Percentiles rank a stretch among this genome's conserved stretches.
These are phyloP conservation scores for Nitzschia sp. DNA, from an alignment of 108 stramenopile genomes.

Conservation along the genomic window DNA sequence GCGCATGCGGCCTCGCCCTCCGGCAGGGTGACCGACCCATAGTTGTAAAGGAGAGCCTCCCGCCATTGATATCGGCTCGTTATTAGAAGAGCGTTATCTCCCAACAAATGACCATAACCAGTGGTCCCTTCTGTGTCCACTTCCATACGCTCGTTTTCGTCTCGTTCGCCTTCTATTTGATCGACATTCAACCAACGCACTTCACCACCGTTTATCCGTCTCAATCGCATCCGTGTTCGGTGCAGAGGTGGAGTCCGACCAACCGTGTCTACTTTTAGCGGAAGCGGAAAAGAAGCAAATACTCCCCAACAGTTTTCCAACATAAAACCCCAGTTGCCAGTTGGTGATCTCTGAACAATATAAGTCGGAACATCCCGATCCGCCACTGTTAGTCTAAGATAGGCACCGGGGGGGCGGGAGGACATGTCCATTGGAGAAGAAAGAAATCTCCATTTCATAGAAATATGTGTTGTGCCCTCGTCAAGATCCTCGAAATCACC, in stretches of 20 bases:
- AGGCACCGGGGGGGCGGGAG: constrained; percentile 50
- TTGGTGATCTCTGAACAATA: constrained; percentile 58
- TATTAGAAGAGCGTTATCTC: constrained; percentile 52
- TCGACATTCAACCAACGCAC: constrained; percentile 27
- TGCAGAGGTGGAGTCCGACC: constrained; percentile 1
- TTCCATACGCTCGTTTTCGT: background rate
- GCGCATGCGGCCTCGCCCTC: constrained; percentile 56
- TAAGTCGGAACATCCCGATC: constrained; percentile 79
- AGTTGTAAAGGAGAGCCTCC: constrained; percentile 79
- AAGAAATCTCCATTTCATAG: constrained; percentile 75
- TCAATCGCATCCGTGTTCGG: constrained; percentile 28
- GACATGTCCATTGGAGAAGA: constrained; percentile 63
- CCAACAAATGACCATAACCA: constrained; percentile 18
- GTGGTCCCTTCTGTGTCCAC: background rate
- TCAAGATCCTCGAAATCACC: background rate
- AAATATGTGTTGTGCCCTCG: constrained; percentile 2
- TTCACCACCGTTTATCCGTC: constrained; percentile 44
- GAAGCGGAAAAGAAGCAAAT: constrained; percentile 60
- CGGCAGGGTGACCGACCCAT: constrained; percentile 58
- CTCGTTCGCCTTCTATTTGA: constrained; percentile 18
- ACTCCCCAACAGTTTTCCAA: constrained; percentile 80
- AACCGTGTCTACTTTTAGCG: constrained; percentile 10
- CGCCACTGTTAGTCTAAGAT: constrained; percentile 63
- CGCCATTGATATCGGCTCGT: constrained; percentile 68
- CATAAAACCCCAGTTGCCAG: constrained; percentile 79